Base-by-base conservation (phyloP, 371 early-diverging fungal species). In the Rhizopus arrhizus region DNA sequence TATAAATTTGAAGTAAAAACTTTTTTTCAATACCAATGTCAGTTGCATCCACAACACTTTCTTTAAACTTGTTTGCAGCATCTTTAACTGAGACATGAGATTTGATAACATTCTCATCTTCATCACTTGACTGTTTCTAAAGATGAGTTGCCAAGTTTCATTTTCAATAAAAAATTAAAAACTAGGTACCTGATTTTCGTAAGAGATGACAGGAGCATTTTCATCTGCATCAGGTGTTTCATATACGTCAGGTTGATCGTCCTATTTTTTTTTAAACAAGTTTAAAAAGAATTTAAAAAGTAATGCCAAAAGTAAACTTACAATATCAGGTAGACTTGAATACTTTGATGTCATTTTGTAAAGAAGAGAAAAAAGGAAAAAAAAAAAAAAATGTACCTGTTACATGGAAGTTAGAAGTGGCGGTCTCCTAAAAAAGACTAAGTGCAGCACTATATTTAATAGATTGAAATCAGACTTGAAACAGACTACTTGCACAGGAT, bases 221-320 rank as follows among this genome's bases (percentile, higher is more conserved):
- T 75, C 80, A 15, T 58, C 59, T 31, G 73, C 78, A 65, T 91
- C 94, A n/a, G 89, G 81, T 5, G 93, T 91, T 62, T 94, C 94
- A 71, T 88, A 92, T 55, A 91, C 88, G 80, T 94, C 94, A 35
- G 89, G 92, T 66, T 90, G 90, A 59, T 86, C 88, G 66, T 87
- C 87, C 87, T 89, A 22, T 22, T 22, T 22, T 22, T 64, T 50
- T 53, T 31, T 69, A 40, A 35, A n/a, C 4, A 4, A 22, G 22
- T n/a, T 5, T 34, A 43, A 11, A 43, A 46, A 32, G 11, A n/a
- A 42, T 47, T 5, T 16, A 38, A 36, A 32, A 9, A 53, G 22
- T 60, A 28, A 31, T 34, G 15, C 41, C 6, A 2, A 36, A 3
- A n/a, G 13, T 15, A 31, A 5, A 46, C 62, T 56, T 69, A 87